Evolutionary conservation across 805 yeast species (phyloP).

Genomic region (Yarrowia porcina): DNA sequence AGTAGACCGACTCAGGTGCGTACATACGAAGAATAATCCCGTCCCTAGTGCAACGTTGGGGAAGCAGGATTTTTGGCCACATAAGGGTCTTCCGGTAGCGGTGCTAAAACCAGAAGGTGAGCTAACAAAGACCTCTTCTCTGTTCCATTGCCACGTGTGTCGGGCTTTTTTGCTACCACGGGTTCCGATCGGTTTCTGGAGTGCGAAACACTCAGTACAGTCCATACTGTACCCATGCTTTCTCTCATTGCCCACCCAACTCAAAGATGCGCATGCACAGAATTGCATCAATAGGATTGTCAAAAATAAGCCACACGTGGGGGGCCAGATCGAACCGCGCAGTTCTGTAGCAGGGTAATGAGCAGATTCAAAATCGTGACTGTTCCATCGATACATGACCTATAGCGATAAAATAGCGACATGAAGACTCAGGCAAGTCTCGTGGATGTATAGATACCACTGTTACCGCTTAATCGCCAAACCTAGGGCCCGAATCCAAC

Average conservation of each 20-base stretch:
- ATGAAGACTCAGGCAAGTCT: neutral
- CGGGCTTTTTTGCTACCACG: neutral
- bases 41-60: slow-evolving; percentile 4
- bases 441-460: neutral
- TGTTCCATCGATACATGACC: no score
- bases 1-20: slow-evolving; percentile 1
- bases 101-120: neutral
- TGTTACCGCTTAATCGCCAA: neutral
- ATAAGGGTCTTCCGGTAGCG: slow-evolving; percentile 3
- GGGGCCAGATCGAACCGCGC: slow-evolving; percentile 1
- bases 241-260: slow-evolving; percentile 16
- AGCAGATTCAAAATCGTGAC: no score
- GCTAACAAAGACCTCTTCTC: neutral
- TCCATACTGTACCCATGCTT: neutral
- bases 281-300: slow-evolving; percentile 17
- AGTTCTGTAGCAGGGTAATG: neutral
- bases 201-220: neutral
- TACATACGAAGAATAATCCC: neutral
- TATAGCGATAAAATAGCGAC: neutral
- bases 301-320: slow-evolving; percentile 18
- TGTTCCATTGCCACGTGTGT: no score
- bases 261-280: slow-evolving; percentile 4
- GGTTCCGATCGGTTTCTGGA: neutral
- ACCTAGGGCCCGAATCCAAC: neutral
- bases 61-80: neutral